A percentile compares a stretch with the other conserved stretches of the same genome.
Evolutionary conservation across 148 eudicot genomes (phyloP).

Genomic region (Vaccinium corymbosum): DNA sequence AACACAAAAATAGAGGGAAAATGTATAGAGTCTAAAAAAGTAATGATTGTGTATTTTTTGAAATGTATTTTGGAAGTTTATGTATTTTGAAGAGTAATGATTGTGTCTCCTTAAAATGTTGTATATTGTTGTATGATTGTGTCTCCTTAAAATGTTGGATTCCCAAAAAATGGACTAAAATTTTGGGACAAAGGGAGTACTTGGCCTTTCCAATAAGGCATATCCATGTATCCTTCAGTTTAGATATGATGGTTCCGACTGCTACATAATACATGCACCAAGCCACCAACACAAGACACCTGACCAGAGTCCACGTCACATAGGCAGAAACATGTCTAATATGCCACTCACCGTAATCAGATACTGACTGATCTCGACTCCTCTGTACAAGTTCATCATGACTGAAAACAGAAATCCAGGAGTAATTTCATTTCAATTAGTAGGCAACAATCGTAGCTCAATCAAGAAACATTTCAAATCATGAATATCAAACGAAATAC

Average conservation of each 20-base stretch:
- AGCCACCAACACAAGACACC: neutral
- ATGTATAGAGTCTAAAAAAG: too few relatives aligned
- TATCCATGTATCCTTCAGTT: neutral
- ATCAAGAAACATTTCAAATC: neutral
- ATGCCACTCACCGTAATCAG: constrained; percentile 77
- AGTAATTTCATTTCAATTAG: constrained; percentile 9
- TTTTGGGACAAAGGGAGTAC: too few relatives aligned
- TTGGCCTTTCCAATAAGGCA: neutral
- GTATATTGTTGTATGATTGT: too few relatives aligned
- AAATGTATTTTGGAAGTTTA: too few relatives aligned
- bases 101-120: too few relatives aligned
- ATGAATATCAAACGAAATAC: neutral
- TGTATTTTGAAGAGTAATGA: too few relatives aligned
- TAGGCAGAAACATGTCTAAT: neutral
- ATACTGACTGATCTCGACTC: constrained; percentile 84
- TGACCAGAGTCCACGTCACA: neutral
- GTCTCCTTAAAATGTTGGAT: too few relatives aligned
- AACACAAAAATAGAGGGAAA: too few relatives aligned
- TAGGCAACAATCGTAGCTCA: neutral
- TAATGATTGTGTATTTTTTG: too few relatives aligned
- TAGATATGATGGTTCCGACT: neutral
- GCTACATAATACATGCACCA: neutral
- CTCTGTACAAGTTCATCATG: constrained; percentile 76
- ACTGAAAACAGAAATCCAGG: constrained; percentile 40
- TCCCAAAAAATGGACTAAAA: too few relatives aligned